Evolutionary conservation across 2,329 filamentous ascomycete genomes (phyloP), one percentile per base, ranked within the genome.

Genomic region (Fusarium sp.): DNA sequence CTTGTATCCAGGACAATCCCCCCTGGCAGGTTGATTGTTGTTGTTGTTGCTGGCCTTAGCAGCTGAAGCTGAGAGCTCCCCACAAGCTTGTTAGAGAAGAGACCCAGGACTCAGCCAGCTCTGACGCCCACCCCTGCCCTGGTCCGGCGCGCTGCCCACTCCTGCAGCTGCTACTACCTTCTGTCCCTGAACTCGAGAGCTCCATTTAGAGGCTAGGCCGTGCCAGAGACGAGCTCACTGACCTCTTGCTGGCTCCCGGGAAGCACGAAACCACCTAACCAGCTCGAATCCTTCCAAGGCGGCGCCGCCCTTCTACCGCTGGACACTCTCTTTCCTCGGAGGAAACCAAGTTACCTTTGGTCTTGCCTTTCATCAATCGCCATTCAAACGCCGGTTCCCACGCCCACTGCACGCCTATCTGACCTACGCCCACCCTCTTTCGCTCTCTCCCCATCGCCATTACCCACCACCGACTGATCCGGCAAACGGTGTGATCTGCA

Each of bases 401-500:
- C 64, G 45, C 52, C 63, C 54, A 60, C 27, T 30, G 27, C 27
- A 30, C 37, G 18, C 41, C 41, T 14, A 43, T 27, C 61, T 20
- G 32, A 58, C 56, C 39, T 43, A 48, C 58, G 43, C 50, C 60
- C 32, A 63, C 66, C 34, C 61, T 59, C 50, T 68, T n/a, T 16
- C 56, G 56, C 56, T 7, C 56, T 50, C 63, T 43, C 58, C 57
- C 32, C 67, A 20, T 62, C 58, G 30, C 57, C 57, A 41, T 27
- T 56, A 60, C 58, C 70, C 48, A 69, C 70, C 67, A 74, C 66
- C 70, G 67, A 75, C 68, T 68, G 59, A 72, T 63, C 63, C 63
- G 68, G 71, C 67, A 68, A 75, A 68, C 74, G 67, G 71, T 67
- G 74, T 62, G 77, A 78, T 78, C 75, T 76, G 68, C 72, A 76